A percentile compares a stretch with the other conserved stretches of the same genome.
Evolutionary conservation across 768 basidiomycete species (phyloP).

Genomic region (Tubosaeta brunneosetosa): DNA sequence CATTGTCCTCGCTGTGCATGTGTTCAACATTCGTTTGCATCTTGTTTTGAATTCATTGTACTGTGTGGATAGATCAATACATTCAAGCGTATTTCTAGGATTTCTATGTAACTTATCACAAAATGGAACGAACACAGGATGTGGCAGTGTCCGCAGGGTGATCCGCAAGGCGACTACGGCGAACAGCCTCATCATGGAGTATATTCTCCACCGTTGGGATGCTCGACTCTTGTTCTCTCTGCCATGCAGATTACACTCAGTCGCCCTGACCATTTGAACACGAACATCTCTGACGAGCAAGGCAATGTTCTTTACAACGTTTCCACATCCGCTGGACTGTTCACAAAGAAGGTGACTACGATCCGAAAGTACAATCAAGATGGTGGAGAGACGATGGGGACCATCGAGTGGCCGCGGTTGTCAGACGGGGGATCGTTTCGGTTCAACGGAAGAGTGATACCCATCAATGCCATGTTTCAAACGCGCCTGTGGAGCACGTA

Average conservation of each 20-base stretch:
- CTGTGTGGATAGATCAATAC: slow-evolving; percentile 24
- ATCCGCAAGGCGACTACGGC: too few relatives aligned
- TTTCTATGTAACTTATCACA: neutral
- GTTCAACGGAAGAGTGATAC: neutral
- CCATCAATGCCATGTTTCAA: neutral
- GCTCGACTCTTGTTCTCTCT: too few relatives aligned
- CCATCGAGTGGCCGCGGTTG: slow-evolving; percentile 5
- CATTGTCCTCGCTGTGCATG: slow-evolving; percentile 17
- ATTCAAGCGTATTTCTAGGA: slow-evolving; percentile 10
- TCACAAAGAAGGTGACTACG: slow-evolving; percentile 1
- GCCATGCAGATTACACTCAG: neutral
- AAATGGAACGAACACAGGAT: too few relatives aligned
- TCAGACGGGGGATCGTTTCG: neutral
- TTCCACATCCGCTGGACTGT: neutral
- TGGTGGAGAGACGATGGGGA: slow-evolving; percentile 1
- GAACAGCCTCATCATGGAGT: too few relatives aligned
- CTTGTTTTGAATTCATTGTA: slow-evolving; percentile 8
- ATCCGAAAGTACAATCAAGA: slow-evolving; percentile 1
- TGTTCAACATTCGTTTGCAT: slow-evolving; percentile 25
- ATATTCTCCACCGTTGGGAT: too few relatives aligned
- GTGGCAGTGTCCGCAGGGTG: too few relatives aligned
- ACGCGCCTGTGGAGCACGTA: neutral
- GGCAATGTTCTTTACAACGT: slow-evolving; percentile 7
- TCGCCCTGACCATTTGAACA: slow-evolving; percentile 12
- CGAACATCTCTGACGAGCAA: slow-evolving; percentile 8